Percentiles rank a stretch among this genome's conserved stretches.
Evolutionary conservation across 139 green algal species (phyloP).

Genomic region (Coelastrella sp.): DNA sequence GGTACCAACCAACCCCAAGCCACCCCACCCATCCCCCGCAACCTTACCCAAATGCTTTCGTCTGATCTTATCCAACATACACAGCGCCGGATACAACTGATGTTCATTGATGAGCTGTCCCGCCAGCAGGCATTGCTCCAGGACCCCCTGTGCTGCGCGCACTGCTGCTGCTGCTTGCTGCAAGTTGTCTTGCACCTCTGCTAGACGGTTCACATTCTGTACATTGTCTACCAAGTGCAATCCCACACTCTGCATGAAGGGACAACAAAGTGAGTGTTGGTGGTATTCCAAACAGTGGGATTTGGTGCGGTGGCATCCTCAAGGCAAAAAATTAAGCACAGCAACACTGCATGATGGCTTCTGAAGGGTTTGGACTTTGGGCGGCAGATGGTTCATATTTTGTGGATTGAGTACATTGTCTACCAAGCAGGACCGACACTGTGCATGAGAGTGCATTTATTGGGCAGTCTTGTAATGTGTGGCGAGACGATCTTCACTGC

Average conservation of each 20-base stretch:
- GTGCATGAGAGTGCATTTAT: too few relatives aligned
- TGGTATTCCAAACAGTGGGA: neutral
- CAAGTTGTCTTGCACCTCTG: constrained; percentile 51
- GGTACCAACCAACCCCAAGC: too few relatives aligned
- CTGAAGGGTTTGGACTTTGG: neutral
- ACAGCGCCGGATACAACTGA: constrained; percentile 72
- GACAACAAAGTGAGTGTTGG: neutral
- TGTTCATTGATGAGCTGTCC: constrained; percentile 55
- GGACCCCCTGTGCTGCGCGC: constrained; percentile 54
- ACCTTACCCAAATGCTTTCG: constrained; percentile 47
- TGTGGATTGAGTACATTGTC: too few relatives aligned
- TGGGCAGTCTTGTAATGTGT: too few relatives aligned
- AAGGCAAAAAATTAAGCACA: neutral
- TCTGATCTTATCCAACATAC: constrained; percentile 64
- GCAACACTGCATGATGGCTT: neutral
- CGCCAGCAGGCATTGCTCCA: constrained; percentile 61
- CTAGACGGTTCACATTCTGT: constrained; percentile 32
- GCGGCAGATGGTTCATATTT: too few relatives aligned
- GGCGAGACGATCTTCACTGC: too few relatives aligned
- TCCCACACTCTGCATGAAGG: constrained; percentile 32
- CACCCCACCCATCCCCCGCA: too few relatives aligned
- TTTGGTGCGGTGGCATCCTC: neutral
- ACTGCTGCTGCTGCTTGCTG: constrained; percentile 56
- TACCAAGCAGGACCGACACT: too few relatives aligned
- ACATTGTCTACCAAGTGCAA: constrained; percentile 46